phyloP scores from a whole-genome alignment of 108 stramenopile genomes.

The Pseudonitzschia multiseries region DNA sequence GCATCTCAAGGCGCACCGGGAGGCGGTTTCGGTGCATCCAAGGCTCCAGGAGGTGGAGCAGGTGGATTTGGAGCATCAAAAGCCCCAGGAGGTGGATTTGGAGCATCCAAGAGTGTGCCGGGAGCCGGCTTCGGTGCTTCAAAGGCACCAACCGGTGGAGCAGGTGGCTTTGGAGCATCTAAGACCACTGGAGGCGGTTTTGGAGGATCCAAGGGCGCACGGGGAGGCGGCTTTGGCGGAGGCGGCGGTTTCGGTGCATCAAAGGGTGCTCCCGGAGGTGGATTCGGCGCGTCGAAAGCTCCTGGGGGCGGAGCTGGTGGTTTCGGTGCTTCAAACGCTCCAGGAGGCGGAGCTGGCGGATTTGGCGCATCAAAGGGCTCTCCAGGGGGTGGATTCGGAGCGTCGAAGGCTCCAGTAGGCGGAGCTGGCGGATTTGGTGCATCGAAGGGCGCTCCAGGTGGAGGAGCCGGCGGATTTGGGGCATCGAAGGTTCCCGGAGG shows the following conservation, averaged over 20 bases:
- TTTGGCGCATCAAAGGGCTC: not conserved
- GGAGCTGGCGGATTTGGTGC: not conserved
- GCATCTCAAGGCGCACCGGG: not conserved
- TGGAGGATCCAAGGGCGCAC: not conserved
- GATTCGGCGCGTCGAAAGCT: not conserved
- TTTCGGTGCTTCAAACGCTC: not conserved
- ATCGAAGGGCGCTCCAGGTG: not conserved
- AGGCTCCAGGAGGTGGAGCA: not conserved
- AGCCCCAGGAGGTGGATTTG: too few relatives aligned
- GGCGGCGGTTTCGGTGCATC: not conserved
- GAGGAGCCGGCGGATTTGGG: not conserved
- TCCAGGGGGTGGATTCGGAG: not conserved
- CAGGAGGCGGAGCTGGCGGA: not conserved
- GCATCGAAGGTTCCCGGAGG: not conserved
- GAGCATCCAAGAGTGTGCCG: not conserved
- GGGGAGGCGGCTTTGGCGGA: not conserved
- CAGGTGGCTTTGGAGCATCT: too few relatives aligned
- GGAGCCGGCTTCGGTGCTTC: not conserved
- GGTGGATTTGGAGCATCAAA: not conserved
- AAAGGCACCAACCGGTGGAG: not conserved
- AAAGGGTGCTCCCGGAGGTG: not conserved
- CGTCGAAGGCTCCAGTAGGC: not conserved
- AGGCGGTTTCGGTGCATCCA: not conserved
- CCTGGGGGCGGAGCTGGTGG: not conserved
- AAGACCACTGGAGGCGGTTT: too few relatives aligned